phyloP scores from a whole-genome alignment of 2,329 filamentous ascomycete species.

The Lecanicillium sp. region DNA sequence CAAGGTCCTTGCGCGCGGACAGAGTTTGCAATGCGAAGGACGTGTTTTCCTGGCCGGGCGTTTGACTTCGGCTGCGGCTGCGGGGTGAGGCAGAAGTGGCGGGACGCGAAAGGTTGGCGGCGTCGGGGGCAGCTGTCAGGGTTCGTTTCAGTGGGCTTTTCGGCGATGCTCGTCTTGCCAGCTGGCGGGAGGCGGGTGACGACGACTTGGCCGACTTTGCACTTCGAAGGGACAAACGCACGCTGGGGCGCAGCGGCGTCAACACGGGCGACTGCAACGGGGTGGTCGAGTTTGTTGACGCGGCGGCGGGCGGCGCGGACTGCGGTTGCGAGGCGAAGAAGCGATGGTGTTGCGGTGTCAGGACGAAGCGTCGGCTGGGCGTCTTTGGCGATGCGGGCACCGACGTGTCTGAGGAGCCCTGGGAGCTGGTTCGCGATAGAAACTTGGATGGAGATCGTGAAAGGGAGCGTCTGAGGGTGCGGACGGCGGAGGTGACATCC shows the following conservation, averaged over 20 bases:
- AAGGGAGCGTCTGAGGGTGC: conserved; percentile 77
- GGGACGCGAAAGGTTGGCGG: conserved; percentile 56
- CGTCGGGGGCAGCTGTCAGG: conserved; percentile 61
- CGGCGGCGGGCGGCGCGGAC: conserved; percentile 26
- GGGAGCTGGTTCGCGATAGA: conserved; percentile 43
- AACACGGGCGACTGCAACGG: conserved; percentile 42
- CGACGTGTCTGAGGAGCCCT: conserved; percentile 37
- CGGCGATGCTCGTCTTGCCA: conserved; percentile 63
- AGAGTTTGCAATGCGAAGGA: conserved; percentile 24
- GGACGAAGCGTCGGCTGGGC: conserved; percentile 37
- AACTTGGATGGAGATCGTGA: conserved; percentile 95
- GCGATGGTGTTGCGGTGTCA: conserved; percentile 26
- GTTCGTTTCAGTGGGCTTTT: conserved; percentile 76
- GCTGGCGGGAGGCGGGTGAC: conserved; percentile 40
- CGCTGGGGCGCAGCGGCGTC: conserved; percentile 58
- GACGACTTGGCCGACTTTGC: conserved; percentile 50
- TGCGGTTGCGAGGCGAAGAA: conserved; percentile 22
- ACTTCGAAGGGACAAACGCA: conserved; percentile 59
- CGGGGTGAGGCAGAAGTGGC: conserved; percentile 28
- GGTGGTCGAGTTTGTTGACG: conserved; percentile 19
- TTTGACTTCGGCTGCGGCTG: conserved; percentile 4
- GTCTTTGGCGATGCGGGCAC: conserved; percentile 40
- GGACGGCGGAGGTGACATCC: conserved; percentile 73
- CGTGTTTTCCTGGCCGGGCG: conserved; percentile 33
- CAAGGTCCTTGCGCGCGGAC: conserved; percentile 33